These are phyloP conservation scores for Inga laurina DNA, from an alignment of 306 rosid species.

Conservation along the genomic window DNA sequence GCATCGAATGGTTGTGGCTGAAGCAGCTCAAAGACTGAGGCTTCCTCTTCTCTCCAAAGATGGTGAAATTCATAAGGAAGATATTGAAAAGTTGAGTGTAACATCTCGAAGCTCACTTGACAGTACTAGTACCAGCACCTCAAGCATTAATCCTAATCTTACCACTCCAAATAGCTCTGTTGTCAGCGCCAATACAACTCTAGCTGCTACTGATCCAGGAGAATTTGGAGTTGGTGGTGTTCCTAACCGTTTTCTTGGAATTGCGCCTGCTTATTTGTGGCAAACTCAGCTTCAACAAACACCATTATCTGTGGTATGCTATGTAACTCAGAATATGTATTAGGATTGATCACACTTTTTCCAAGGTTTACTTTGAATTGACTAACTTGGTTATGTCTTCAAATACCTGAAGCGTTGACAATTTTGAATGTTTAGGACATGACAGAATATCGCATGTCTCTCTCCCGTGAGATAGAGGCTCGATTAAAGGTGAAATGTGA, in stretches of 20 bases:
- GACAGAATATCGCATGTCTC: constrained; percentile 75
- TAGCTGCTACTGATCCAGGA: constrained; percentile 47
- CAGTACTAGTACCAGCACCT: constrained; percentile 54
- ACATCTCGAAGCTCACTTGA: constrained; percentile 72
- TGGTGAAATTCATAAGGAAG: constrained; percentile 84
- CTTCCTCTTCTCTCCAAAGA: constrained; percentile 90
- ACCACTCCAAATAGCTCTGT: constrained; percentile 57
- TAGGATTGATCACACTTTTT: constrained; percentile 2
- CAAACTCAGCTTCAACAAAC: constrained; percentile 75
- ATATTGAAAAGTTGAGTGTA: constrained; percentile 78
- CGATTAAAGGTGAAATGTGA: constrained; percentile 81
- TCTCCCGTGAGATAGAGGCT: constrained; percentile 75
- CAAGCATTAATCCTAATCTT: constrained; percentile 68
- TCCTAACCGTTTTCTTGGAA: constrained; percentile 82
- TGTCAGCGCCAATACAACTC: constrained; percentile 44
- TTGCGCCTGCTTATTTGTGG: constrained; percentile 87
- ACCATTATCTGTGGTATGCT: constrained; percentile 64
- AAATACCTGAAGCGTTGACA: constrained; percentile 12
- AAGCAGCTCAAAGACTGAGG: constrained; percentile 91
- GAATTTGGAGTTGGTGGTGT: constrained; percentile 91
- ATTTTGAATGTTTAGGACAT: constrained; percentile 57
- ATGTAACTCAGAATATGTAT: constrained; percentile 25
- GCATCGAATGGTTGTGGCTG: constrained; percentile 83
- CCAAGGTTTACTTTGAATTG: constrained; percentile 13
- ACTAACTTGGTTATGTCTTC: constrained; percentile 28